Evolutionary conservation across 192 early-diverging fungal genomes (phyloP), one percentile per base, ranked within the genome.

Genomic region (Backusella sp.): DNA sequence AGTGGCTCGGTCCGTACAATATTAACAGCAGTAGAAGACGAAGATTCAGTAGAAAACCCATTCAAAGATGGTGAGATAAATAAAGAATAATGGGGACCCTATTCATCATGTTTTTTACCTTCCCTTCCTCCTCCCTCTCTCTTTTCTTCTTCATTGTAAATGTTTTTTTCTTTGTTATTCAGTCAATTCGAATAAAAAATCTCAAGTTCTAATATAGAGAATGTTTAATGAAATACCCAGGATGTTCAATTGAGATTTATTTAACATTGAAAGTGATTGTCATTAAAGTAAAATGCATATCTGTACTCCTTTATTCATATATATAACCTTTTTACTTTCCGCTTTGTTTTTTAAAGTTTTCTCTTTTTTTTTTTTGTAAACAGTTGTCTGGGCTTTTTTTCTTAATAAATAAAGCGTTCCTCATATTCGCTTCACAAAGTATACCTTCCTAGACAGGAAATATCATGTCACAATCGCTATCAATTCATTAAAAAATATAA

Each of bases 1-100:
- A 49, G 28, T 74, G 76, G 68, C 14, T 81, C 79, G 8, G 72
- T 81, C 0, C 71, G 79, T 19, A 81, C 79, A 1, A n/a, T 80
- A 6, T 42, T 79, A 11, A 80, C 79, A 17, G 37, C 23, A 3
- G 46, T 36, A 3, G 65, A 68, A 19, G 66, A 68, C 15, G 35
- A 68, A 36, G 9, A 12, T 69, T n/a, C n/a, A 23, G 23, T 69
- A 41, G 37, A 69, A 69, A 37, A 69, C 35, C 37, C 68, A 69
- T 69, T 69, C 21, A 35, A 69, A 21, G 68, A 69, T 62, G 21
- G 56, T 41, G 35, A 69, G 12, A 41, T 26, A 59, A 21, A 41
- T 37, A 69, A 23, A 37, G 2, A 37, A 41, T 23, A 37, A 37
- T 35, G 32, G 17, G n/a, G n/a, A n/a, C n/a, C n/a, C n/a, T n/a